Evolutionary conservation across 257 asterid genomes (phyloP).

Genomic region (Parsonsia alboflavescens): DNA sequence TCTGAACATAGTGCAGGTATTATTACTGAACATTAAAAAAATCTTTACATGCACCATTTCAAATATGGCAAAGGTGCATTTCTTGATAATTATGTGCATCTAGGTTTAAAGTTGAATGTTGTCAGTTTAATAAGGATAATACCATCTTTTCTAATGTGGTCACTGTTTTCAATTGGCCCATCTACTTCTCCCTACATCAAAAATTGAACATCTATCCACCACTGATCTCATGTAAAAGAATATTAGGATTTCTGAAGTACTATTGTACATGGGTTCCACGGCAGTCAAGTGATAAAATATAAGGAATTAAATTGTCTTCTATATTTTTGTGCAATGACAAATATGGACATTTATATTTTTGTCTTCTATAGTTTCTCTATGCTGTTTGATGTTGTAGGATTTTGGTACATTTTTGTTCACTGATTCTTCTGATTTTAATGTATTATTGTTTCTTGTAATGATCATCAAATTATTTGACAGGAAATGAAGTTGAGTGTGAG

Average conservation of each 20-base stretch:
- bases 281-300: not conserved
- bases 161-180: not conserved
- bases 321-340: not conserved
- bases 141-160: not conserved
- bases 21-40: not conserved
- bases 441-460: slow-evolving; percentile 9
- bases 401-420: not conserved
- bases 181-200: not conserved
- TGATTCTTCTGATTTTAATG: slow-evolving; percentile 3
- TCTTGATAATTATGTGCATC: not conserved
- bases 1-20: too few relatives aligned
- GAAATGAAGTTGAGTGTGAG: slow-evolving; percentile 99
- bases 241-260: not conserved
- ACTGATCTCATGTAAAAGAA: not conserved
- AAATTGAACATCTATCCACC: not conserved
- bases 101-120: not conserved
- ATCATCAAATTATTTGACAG: slow-evolving; percentile 46
- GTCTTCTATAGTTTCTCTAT: not conserved
- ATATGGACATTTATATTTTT: not conserved
- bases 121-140: not conserved
- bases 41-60: not conserved
- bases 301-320: not conserved
- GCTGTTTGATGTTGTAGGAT: not conserved
- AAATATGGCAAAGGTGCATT: not conserved
- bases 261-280: not conserved